Base-by-base conservation (phyloP, 164 flowering plant species). In the Kingdonia uniflora region DNA sequence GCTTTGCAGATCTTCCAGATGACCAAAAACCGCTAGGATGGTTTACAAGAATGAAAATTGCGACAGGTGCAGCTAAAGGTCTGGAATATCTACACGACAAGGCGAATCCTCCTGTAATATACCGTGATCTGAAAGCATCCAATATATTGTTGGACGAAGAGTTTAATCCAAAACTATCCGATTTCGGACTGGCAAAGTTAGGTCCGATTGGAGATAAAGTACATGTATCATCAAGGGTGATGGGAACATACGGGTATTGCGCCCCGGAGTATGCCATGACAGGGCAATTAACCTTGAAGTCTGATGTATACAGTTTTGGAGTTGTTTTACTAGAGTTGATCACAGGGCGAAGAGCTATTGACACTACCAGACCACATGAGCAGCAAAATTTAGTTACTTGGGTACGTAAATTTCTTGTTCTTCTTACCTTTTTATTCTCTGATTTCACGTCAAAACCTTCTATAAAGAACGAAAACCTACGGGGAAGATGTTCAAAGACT, bases 251-350 rank as follows among this genome's bases (percentile, higher is more conserved):
- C 51, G 89, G 89, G 8, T 82, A 78, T 29, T 72, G 74, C 55
- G 86, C 90, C 24, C 90, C 90, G 0, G 90, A 83, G 54, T 80
- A 75, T 74, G 55, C 68, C 42, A 73, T 70, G 69, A 49, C 71
- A 6, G 80, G 79, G 49, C 58, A 78, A 38, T 72, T 83, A 35
- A 78, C 86, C 1, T 4, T 73, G 45, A 78, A 77, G 51, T 76
- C 90, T 11, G 84, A 83, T 63, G 79, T 83, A 0, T 83, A 76
- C 55, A 80, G 86, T 56, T 83, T 80, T 57, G 86, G 90, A 48
- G 84, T 83, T 42, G 76, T 83, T 58, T 26, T 83, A 15, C 57
- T 83, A 40, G 90, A 83, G 58, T 69, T 83, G 45, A 75, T 83
- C 37, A 75, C 90, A 1, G 90, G 90, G 14, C 65, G 80, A 59